Conservation (phyloP, 2,329 filamentous ascomycete genomes). For the Gaeumannomyces tritici region DNA sequence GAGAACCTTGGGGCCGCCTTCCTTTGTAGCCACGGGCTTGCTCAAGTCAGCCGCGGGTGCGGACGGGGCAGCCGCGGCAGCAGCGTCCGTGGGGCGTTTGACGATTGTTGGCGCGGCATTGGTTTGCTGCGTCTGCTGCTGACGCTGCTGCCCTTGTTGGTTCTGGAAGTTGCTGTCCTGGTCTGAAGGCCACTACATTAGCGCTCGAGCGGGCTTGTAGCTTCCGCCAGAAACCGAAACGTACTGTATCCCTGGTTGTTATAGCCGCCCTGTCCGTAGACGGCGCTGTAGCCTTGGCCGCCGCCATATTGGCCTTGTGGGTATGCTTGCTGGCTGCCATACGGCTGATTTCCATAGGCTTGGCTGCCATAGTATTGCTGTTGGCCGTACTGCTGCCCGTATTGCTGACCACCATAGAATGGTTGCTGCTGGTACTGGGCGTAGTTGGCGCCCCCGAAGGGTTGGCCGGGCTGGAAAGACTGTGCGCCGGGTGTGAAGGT, state of each 20-base stretch:
- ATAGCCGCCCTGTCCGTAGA: constrained; percentile 30
- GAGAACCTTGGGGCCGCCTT: constrained; percentile 52
- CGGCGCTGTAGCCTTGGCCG: constrained; percentile 25
- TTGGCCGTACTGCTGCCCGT: constrained; percentile 45
- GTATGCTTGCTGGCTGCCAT: constrained; percentile 35
- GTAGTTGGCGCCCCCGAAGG: constrained; percentile 49
- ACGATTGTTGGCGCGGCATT: constrained; percentile 50
- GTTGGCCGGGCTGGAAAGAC: constrained; percentile 29
- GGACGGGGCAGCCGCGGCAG: constrained; percentile 29
- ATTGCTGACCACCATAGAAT: constrained; percentile 31
- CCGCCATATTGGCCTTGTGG: constrained; percentile 37
- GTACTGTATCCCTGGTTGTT: constrained; percentile 39
- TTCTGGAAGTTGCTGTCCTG: constrained; percentile 42
- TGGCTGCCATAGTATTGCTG: constrained; percentile 33
- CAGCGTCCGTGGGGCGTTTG: constrained; percentile 46
- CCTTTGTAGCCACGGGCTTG: constrained; percentile 43
- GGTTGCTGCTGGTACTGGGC: constrained; percentile 45
- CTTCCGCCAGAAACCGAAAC: constrained; percentile 17
- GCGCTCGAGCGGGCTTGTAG: constrained; percentile 1
- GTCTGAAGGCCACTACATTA: constrained; percentile 18
- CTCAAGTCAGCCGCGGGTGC: constrained; percentile 31
- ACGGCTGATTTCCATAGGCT: constrained; percentile 43
- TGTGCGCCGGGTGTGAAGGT: constrained; percentile 42
- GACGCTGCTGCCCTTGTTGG: constrained; percentile 27
- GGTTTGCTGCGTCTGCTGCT: constrained; percentile 25